Evolutionary conservation across 768 basidiomycete species (phyloP).

Genomic region (Kwoniella botswanensis): DNA sequence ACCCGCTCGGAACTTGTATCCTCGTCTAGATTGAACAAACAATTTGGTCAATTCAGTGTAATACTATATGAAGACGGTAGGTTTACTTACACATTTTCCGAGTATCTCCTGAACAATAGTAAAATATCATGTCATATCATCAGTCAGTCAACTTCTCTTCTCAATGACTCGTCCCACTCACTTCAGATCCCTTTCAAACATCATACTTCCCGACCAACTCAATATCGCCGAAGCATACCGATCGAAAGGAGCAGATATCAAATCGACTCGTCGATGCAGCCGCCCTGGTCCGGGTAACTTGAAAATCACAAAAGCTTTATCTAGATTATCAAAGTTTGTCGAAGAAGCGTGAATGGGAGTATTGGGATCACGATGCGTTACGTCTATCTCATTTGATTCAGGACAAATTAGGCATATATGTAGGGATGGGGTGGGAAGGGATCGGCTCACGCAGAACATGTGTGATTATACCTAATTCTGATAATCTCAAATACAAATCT

Average conservation of each 20-base stretch:
- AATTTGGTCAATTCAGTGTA: conserved; percentile 8
- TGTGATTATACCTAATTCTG: conserved; percentile 66
- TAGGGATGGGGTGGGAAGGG: no score
- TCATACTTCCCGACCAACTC: conserved; percentile 90
- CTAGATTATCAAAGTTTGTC: conserved; percentile 77
- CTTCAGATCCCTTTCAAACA: conserved; percentile 83
- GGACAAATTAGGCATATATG: background rate
- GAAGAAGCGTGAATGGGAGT: conserved; percentile 34
- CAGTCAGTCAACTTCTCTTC: background rate
- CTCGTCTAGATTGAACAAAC: conserved; percentile 19
- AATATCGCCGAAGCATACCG: conserved; percentile 87
- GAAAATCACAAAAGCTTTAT: conserved; percentile 84
- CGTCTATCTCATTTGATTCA: conserved; percentile 64
- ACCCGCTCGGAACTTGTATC: conserved; percentile 49
- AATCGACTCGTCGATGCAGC: conserved; percentile 74
- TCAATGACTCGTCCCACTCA: conserved; percentile 21
- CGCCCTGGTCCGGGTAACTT: conserved; percentile 64
- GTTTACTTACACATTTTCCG: conserved; percentile 39
- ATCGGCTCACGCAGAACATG: conserved; percentile 76
- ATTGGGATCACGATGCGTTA: conserved; percentile 54
- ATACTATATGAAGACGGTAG: background rate
- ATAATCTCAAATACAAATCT: conserved; percentile 62
- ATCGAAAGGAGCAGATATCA: conserved; percentile 77
- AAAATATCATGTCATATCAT: background rate
- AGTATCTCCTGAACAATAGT: conserved; percentile 36